Percentiles rank a stretch among this genome's conserved stretches.
phyloP scores from a whole-genome alignment of 371 early-diverging fungal species.

The Amoeboaphelidium protococcarum region DNA sequence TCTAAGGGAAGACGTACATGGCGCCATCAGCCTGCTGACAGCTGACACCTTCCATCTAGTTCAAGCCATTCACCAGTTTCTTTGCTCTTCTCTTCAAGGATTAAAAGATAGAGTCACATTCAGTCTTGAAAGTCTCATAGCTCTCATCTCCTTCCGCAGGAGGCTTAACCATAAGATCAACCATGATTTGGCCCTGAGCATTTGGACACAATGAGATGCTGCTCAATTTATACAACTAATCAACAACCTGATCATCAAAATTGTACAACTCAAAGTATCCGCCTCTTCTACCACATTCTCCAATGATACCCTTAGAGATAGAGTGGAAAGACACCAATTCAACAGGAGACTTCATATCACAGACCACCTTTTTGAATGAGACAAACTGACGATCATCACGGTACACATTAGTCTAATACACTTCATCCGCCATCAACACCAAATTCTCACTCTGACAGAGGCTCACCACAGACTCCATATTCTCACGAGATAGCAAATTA shows the following conservation, averaged over 20 bases:
- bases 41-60: conserved; percentile 47
- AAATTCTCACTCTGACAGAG: conserved; percentile 56
- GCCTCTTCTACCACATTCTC: conserved; percentile 88
- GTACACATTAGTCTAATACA: conserved; percentile 88
- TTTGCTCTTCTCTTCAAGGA: conserved; percentile 51
- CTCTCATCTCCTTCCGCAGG: conserved; percentile 50
- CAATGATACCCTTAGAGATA: conserved; percentile 89
- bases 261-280: conserved; percentile 84
- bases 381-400: conserved; percentile 56
- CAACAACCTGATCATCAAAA: conserved; percentile 40
- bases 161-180: conserved; percentile 83
- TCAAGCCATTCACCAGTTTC: conserved; percentile 47
- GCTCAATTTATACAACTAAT: conserved; percentile 70
- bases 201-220: conserved; percentile 74
- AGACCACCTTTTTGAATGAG: conserved; percentile 75
- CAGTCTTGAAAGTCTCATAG: conserved; percentile 38
- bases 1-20: conserved; percentile 81
- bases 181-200: conserved; percentile 21
- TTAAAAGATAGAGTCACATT: conserved; percentile 40
- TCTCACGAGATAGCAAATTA: conserved; percentile 44
- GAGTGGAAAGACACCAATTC: conserved; percentile 90
- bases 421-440: conserved; percentile 82
- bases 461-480: conserved; percentile 46
- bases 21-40: conserved; percentile 72
- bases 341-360: conserved; percentile 5